These are phyloP conservation scores for Incumbomyces lentus DNA, from an alignment of 2,329 filamentous ascomycete genomes.

Conservation along the genomic window DNA sequence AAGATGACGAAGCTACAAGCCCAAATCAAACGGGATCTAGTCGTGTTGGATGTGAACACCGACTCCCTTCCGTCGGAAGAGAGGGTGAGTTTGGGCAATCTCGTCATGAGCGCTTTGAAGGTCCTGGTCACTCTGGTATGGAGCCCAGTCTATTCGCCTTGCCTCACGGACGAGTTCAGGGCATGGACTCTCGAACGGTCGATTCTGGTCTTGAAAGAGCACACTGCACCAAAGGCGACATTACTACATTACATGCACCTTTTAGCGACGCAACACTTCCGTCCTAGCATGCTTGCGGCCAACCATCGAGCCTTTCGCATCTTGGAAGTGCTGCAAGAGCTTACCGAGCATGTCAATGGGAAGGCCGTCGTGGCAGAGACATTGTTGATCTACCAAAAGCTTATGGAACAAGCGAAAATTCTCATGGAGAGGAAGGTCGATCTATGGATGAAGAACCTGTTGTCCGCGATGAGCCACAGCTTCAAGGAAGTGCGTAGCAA, in stretches of 20 bases:
- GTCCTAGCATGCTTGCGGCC: constrained; percentile 43
- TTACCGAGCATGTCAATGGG: constrained; percentile 64
- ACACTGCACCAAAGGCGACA: constrained; percentile 61
- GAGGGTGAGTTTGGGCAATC: constrained; percentile 30
- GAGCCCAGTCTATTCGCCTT: constrained; percentile 58
- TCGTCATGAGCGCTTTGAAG: constrained; percentile 68
- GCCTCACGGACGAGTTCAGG: constrained; percentile 68
- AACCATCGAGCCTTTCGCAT: constrained; percentile 53
- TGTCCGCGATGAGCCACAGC: constrained; percentile 70
- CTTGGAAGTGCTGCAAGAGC: constrained; percentile 57
- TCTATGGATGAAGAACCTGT: constrained; percentile 73
- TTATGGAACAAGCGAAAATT: constrained; percentile 60
- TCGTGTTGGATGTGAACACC: constrained; percentile 10
- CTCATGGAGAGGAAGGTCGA: constrained; percentile 59
- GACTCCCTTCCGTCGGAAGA: constrained; percentile 49
- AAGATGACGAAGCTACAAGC: constrained; percentile 70
- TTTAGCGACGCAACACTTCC: constrained; percentile 69
- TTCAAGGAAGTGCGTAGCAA: constrained; percentile 65
- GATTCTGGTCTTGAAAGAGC: constrained; percentile 61
- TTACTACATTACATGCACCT: constrained; percentile 71
- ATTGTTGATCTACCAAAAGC: constrained; percentile 64
- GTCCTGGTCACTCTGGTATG: constrained; percentile 68
- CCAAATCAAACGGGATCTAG: constrained; percentile 73
- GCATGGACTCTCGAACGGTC: constrained; percentile 71
- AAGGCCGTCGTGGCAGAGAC: constrained; percentile 72